Percentiles rank a stretch among this genome's conserved stretches.
These are phyloP conservation scores for Phytophthora pini DNA, from an alignment of 352 stramenopile genomes.

Conservation along the genomic window DNA sequence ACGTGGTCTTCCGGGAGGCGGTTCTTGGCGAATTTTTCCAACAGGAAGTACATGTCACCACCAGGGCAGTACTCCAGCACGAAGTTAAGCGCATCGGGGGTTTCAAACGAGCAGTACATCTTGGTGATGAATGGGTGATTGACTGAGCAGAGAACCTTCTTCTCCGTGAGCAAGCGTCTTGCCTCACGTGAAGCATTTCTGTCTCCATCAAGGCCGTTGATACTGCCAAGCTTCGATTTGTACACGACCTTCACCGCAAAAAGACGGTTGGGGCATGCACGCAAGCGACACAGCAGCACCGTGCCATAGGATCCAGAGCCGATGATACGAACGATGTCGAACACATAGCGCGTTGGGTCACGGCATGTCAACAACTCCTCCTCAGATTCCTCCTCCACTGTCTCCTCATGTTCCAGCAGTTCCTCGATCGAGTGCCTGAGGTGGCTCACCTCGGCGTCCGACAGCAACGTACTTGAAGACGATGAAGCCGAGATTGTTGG, in stretches of 20 bases:
- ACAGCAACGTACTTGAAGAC: slow-evolving; percentile 55
- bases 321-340: slow-evolving; percentile 80
- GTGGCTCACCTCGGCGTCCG: slow-evolving; percentile 40
- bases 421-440: slow-evolving; percentile 37
- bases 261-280: slow-evolving; percentile 43
- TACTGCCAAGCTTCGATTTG: slow-evolving; percentile 66
- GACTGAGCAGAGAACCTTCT: slow-evolving; percentile 95
- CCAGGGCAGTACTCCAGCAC: slow-evolving; percentile 98
- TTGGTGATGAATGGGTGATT: slow-evolving; percentile 98
- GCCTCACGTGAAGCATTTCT: slow-evolving; percentile 48
- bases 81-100: slow-evolving; percentile 95
- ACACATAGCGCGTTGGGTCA: slow-evolving; percentile 46
- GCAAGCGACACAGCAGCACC: slow-evolving; percentile 68
- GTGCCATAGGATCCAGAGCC: slow-evolving; percentile 82
- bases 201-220: slow-evolving; percentile 36
- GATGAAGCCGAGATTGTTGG: slow-evolving; percentile 55
- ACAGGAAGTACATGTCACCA: slow-evolving; percentile 96
- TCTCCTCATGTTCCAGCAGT: slow-evolving; percentile 34
- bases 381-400: slow-evolving; percentile 29
- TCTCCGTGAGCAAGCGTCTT: slow-evolving; percentile 94
- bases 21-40: slow-evolving; percentile 90
- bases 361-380: slow-evolving; percentile 12
- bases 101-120: slow-evolving; percentile 94
- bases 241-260: slow-evolving; percentile 83
- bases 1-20: slow-evolving; percentile 94